Percentiles rank a stretch among this genome's conserved stretches.
phyloP scores from a whole-genome alignment of 169 alveolate genomes.

The Miamiensis avidus region DNA sequence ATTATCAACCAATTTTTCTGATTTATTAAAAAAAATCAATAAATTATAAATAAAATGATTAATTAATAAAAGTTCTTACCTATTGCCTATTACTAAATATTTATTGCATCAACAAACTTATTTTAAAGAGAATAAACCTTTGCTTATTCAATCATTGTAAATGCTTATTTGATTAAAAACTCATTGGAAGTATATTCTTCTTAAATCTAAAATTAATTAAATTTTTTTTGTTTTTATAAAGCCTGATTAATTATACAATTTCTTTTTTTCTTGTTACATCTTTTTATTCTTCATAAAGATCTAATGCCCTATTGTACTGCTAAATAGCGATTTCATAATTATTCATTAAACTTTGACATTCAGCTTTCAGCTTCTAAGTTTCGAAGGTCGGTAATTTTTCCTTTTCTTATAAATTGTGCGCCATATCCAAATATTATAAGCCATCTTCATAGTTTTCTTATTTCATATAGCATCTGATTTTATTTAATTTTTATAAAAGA shows the following conservation, averaged over 20 bases:
- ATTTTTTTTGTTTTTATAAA: too few species aligned
- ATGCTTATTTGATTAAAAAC: background rate
- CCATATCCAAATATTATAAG: background rate
- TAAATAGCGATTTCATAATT: too few species aligned
- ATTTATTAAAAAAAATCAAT: too few species aligned
- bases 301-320: too few species aligned
- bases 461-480: background rate
- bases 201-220: too few species aligned
- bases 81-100: background rate
- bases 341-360: too few species aligned
- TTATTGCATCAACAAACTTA: background rate
- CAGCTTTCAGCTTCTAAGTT: background rate
- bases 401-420: background rate
- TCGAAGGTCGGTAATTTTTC: background rate
- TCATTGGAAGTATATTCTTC: too few species aligned
- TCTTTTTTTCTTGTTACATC: too few species aligned
- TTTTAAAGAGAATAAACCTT: background rate
- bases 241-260: too few species aligned
- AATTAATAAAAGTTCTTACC: background rate
- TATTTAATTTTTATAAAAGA: background rate
- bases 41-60: too few species aligned
- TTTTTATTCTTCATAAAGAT: too few species aligned
- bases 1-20: background rate
- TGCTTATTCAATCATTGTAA: background rate
- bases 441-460: background rate